Conservation (phyloP, 345 rosid genomes). For the Psidium guajava region DNA sequence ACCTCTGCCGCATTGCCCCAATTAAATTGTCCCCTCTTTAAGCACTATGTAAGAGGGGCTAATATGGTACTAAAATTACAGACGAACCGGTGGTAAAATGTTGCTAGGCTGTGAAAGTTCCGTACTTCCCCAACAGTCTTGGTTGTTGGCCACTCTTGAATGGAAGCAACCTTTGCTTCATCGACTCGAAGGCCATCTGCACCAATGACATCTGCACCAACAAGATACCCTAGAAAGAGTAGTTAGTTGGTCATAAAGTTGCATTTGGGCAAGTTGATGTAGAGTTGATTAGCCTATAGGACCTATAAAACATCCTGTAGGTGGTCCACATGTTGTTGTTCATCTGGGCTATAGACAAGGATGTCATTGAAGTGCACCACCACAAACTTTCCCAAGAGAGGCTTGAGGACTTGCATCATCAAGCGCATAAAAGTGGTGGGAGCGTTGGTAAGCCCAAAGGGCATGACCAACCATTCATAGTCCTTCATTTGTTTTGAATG, state of each 20-base stretch:
- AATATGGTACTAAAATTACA: not conserved
- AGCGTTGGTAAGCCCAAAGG: not conserved
- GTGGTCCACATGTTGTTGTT: not conserved
- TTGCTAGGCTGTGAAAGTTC: not conserved
- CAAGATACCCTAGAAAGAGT: not conserved
- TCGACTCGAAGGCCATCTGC: not conserved
- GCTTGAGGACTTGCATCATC: not conserved
- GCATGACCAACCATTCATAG: not conserved
- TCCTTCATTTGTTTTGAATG: too few relatives aligned
- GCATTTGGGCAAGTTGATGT: not conserved
- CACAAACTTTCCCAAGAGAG: not conserved
- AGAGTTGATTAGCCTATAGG: not conserved
- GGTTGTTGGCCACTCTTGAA: not conserved
- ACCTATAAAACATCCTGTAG: not conserved
- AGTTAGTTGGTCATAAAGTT: too few relatives aligned
- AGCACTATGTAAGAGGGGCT: not conserved
- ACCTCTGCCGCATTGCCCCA: too few relatives aligned
- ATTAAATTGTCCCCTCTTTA: not conserved
- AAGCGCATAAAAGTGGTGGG: not conserved
- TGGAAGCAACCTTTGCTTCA: not conserved
- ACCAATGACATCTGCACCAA: not conserved
- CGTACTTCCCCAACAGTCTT: not conserved
- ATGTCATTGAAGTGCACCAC: not conserved
- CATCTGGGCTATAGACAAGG: not conserved
- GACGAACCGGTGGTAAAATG: not conserved